Base-by-base conservation (phyloP, 2,329 filamentous ascomycete genomes). In the Colletotrichum neosansevieriae region DNA sequence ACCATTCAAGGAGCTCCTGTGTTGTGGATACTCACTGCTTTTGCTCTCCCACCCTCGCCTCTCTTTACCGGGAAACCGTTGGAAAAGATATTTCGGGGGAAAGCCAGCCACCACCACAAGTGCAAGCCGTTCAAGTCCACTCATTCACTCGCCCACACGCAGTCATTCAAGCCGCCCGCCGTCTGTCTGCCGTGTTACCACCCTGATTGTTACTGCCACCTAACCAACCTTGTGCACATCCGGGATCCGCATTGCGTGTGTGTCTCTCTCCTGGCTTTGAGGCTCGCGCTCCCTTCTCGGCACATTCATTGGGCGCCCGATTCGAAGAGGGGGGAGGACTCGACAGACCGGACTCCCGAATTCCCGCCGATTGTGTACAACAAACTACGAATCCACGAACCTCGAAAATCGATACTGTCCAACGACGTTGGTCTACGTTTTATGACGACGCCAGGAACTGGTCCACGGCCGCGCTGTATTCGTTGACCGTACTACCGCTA, bases 151-250 rank as follows among this genome's bases (percentile, higher is more conserved):
- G 44, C n/a, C 21, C 45, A 51, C 24, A 38, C 34, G 19, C 32
- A 29, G 17, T 51, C 58, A 29, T n/a, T 44, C 47, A 45, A 13
- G 13, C 17, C 50, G 45, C 59, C 34, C n/a, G 34, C 51, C 21
- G 51, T n/a, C 45, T 59, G 32, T 44, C 61, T 65, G 42, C 11
- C 49, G 65, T 68, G 65, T 44, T 47, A 64, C 65, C 42, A 53
- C 58, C 38, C 34, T 19, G 45, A 61, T 19, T 65, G 42, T 19
- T 59, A 64, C 65, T 50, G 61, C 62, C 49, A 44, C n/a, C n/a
- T n/a, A n/a, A n/a, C 34, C 61, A 68, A 68, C 65, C 65, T 68
- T 65, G 61, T 50, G 65, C 65, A 59, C 61, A 68, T 68, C 65
- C 61, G 38, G 54, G 65, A 42, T 65, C 65, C 54, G 65, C 61